Evolutionary conservation across 139 green algal species (phyloP), one percentile per base, ranked within the genome.

Genomic region (Tetraselmis chui): DNA sequence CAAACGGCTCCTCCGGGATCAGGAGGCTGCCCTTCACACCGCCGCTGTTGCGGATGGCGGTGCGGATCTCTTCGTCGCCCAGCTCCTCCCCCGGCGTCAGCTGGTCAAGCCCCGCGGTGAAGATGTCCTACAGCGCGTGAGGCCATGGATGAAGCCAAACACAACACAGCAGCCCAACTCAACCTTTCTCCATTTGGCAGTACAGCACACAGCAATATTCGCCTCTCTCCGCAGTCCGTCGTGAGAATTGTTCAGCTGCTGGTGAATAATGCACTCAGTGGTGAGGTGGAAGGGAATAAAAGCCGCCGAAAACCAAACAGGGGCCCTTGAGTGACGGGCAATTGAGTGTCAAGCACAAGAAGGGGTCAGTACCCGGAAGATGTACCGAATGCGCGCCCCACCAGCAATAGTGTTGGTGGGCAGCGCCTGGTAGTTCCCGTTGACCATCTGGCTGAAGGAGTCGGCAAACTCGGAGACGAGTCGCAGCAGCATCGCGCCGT

Each of bases 1-100:
- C 96, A 88, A 99, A 99, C 0, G 96, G 96, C 59, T 95, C 95
- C 86, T 98, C 93, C 1, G 93, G 95, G 45, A 98, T 95, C 22
- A 97, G 84, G 80, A 97, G 87, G 18, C 86, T 91, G 80, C 92
- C 94, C 31, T 82, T 91, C 31, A 97, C 92, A 59, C 95, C 95
- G 27, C 89, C 92, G 32, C 88, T 93, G 91, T 98, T 98, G 81
- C 94, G 93, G 80, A 98, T 97, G 77, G 94, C 95, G 5, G 94
- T 98, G 27, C 91, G 89, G 59, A 98, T 94, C 75, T 95, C 93
- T 2, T 94, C 95, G 59, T 98, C 93, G 1, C 80, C 87, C 76
- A 98, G 88, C 84, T 97, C 92, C 29, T 74, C 23, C 26, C 83
- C 80, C 22, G 90, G 90, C 79, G 93, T 86, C 27, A 93, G 84